Percentiles rank a stretch among this genome's conserved stretches.
Evolutionary conservation across 352 stramenopile genomes (phyloP).

Genomic region (Phytophthora litchii): DNA sequence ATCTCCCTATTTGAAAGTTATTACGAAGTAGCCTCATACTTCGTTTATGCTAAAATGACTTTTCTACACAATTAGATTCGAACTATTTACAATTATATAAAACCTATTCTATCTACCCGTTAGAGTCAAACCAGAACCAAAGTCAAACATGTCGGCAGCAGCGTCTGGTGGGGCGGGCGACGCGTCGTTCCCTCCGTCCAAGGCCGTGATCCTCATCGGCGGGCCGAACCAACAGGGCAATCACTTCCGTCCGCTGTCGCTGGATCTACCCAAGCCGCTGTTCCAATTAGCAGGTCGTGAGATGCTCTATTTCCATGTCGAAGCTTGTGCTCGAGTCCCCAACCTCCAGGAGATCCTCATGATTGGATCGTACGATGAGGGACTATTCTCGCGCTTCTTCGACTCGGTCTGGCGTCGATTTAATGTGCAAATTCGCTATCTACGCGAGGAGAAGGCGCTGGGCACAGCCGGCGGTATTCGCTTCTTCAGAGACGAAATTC

Average conservation of each 20-base stretch:
- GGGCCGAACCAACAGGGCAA: conserved; percentile 88
- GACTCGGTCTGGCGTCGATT: conserved; percentile 82
- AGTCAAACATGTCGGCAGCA: conserved; percentile 13
- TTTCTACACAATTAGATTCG: conserved; percentile 9
- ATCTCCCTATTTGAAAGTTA: background rate
- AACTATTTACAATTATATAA: too few relatives aligned
- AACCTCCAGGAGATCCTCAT: conserved; percentile 89
- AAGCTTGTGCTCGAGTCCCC: conserved; percentile 81
- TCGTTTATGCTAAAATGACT: background rate
- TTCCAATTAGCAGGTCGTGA: conserved; percentile 87
- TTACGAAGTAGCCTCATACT: conserved; percentile 10
- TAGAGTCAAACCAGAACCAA: background rate
- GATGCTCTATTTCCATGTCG: conserved; percentile 91
- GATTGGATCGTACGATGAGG: conserved; percentile 90
- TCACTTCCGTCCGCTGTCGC: conserved; percentile 86
- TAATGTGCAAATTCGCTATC: conserved; percentile 87
- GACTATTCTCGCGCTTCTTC: conserved; percentile 89
- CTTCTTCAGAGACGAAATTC: conserved; percentile 86
- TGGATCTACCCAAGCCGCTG: conserved; percentile 87
- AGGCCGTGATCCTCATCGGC: conserved; percentile 89
- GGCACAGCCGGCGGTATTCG: conserved; percentile 85
- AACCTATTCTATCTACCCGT: too few relatives aligned
- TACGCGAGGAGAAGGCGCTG: conserved; percentile 79
- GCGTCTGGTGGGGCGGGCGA: conserved; percentile 40
- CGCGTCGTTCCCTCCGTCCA: conserved; percentile 72